These are phyloP conservation scores for Rhododendron mucronatum DNA, from an alignment of 148 eudicot species.

Conservation along the genomic window DNA sequence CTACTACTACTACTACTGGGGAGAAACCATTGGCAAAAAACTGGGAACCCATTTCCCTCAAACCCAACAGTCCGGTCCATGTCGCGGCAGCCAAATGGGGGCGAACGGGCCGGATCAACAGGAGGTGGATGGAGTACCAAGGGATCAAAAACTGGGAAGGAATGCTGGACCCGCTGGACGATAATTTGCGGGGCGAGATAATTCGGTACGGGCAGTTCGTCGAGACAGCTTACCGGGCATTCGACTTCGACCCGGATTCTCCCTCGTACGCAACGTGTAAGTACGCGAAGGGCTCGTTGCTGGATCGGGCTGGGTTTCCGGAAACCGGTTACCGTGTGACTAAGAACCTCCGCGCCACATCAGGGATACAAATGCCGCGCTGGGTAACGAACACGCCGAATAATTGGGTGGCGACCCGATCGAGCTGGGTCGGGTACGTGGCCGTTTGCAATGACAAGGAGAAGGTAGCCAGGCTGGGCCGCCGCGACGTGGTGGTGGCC, in stretches of 20 bases:
- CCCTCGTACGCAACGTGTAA: slow-evolving; percentile 38
- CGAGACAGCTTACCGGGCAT: slow-evolving; percentile 62
- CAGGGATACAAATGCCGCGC: slow-evolving; percentile 54
- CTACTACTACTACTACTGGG: neutral
- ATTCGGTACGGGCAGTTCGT: slow-evolving; percentile 73
- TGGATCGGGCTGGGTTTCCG: slow-evolving; percentile 36
- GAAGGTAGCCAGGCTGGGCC: slow-evolving; percentile 57
- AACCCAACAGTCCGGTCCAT: neutral
- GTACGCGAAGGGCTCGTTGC: slow-evolving; percentile 23
- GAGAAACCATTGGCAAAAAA: neutral
- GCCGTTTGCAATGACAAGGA: slow-evolving; percentile 57
- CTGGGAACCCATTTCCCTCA: slow-evolving; percentile 2
- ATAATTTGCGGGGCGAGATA: slow-evolving; percentile 52
- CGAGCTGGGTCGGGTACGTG: slow-evolving; percentile 89
- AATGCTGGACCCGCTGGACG: slow-evolving; percentile 73
- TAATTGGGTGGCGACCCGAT: slow-evolving; percentile 25
- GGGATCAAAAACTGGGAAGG: slow-evolving; percentile 76
- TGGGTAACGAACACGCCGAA: slow-evolving; percentile 45
- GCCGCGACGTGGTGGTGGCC: slow-evolving; percentile 80
- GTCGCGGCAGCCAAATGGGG: neutral
- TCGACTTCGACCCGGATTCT: slow-evolving; percentile 60
- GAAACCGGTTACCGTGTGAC: slow-evolving; percentile 50
- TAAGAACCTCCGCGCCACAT: slow-evolving; percentile 59
- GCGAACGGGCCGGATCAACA: slow-evolving; percentile 10
- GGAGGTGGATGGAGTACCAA: slow-evolving; percentile 72